Percentiles rank a stretch among this genome's conserved stretches.
phyloP scores from a whole-genome alignment of 225 moss, liverwort and hornwort genomes.

The Pseudisothecium myosuroides region DNA sequence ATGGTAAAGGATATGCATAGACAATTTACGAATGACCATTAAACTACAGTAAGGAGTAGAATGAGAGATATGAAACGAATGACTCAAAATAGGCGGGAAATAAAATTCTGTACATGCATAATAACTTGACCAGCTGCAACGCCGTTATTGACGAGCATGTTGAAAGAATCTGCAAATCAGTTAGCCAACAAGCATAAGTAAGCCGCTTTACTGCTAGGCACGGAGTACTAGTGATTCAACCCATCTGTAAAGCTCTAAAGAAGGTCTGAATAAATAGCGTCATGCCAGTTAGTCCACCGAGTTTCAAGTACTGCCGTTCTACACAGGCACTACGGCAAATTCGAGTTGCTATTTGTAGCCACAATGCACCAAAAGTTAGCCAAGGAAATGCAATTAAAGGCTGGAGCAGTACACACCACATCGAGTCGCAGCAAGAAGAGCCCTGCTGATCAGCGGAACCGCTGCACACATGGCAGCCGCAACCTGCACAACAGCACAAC shows the following conservation, averaged over 20 bases:
- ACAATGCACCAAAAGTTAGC: neutral
- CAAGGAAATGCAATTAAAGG: neutral
- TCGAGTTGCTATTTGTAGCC: neutral
- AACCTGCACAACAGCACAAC: constrained; percentile 34
- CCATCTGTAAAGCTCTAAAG: neutral
- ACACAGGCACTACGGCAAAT: neutral
- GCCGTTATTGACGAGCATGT: constrained; percentile 61
- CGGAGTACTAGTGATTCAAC: neutral
- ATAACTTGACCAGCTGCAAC: constrained; percentile 63
- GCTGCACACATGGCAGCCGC: constrained; percentile 66
- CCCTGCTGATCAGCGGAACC: constrained; percentile 42
- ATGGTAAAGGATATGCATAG: neutral
- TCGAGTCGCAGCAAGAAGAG: constrained; percentile 48
- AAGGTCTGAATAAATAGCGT: neutral
- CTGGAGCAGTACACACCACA: constrained; percentile 25
- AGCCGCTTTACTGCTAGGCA: neutral
- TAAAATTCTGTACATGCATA: constrained; percentile 31
- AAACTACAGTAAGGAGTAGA: neutral
- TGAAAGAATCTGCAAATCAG: constrained; percentile 45
- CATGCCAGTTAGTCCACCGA: neutral
- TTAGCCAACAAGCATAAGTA: neutral
- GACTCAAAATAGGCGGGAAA: neutral
- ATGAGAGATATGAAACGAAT: neutral
- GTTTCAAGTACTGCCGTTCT: neutral
- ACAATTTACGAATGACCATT: neutral